A percentile compares a stretch with the other conserved stretches of the same genome.
These are phyloP conservation scores for Fomitiporia mediterranea DNA, from an alignment of 1,284 basidiomycete genomes.

Conservation along the genomic window DNA sequence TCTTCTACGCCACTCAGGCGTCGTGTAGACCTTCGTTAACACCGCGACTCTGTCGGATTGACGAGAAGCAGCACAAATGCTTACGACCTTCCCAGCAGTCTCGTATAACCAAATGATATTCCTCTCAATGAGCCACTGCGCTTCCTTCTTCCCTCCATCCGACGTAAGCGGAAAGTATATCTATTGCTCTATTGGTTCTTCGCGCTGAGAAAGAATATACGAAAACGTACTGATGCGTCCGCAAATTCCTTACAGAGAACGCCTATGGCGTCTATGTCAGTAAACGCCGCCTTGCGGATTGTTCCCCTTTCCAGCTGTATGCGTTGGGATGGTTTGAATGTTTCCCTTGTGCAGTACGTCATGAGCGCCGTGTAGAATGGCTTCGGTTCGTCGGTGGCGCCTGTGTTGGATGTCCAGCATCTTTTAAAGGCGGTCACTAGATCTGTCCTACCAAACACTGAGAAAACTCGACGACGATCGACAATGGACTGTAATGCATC, in stretches of 20 bases:
- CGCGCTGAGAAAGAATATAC: constrained; percentile 1
- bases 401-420: constrained; percentile 36
- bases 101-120: constrained; percentile 46
- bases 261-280: constrained; percentile 31
- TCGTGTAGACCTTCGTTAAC: constrained; percentile 49
- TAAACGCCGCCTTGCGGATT: constrained; percentile 32
- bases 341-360: constrained; percentile 36
- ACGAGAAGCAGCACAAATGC: constrained; percentile 46
- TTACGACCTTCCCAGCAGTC: constrained; percentile 35
- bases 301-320: constrained; percentile 28
- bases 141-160: constrained; percentile 35
- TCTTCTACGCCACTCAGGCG: constrained; percentile 36
- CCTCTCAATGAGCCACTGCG: constrained; percentile 38
- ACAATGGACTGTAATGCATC: constrained; percentile 35
- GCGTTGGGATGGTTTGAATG: constrained; percentile 28
- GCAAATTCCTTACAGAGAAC: constrained; percentile 46
- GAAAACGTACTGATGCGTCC: constrained; percentile 37
- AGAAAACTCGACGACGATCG: constrained; percentile 41
- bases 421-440: constrained; percentile 36
- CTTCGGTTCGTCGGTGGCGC: constrained; percentile 31
- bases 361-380: constrained; percentile 44
- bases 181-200: constrained; percentile 23
- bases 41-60: constrained; percentile 40
- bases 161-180: constrained; percentile 36
- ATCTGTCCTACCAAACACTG: constrained; percentile 39